Percentiles rank a stretch among this genome's conserved stretches.
phyloP scores from a whole-genome alignment of 2,329 filamentous ascomycete species.

The Spiromastix sp. region DNA sequence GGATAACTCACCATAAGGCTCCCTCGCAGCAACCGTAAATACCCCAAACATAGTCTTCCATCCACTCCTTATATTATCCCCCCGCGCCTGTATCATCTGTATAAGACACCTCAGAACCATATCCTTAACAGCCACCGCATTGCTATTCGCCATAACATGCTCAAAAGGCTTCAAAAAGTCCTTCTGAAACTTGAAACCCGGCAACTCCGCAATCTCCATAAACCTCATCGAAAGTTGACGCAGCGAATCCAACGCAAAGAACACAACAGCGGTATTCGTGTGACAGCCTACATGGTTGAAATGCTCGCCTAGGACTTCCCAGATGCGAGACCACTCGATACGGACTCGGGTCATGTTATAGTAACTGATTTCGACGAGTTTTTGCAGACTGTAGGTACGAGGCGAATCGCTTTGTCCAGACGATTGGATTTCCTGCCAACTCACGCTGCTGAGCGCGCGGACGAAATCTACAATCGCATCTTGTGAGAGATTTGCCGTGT shows the following conservation, averaged over 20 bases:
- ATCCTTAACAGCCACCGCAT: slow-evolving; percentile 86
- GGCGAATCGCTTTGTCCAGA: slow-evolving; percentile 93
- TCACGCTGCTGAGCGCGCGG: slow-evolving; percentile 82
- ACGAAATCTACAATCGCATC: slow-evolving; percentile 96
- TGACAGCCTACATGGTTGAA: slow-evolving; percentile 98
- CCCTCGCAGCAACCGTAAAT: slow-evolving; percentile 88
- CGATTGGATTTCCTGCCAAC: slow-evolving; percentile 98
- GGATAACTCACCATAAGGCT: slow-evolving; percentile 57
- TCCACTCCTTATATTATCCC: slow-evolving; percentile 92
- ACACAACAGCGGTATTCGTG: slow-evolving; percentile 91
- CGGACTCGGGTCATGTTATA: slow-evolving; percentile 99
- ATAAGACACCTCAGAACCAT: slow-evolving; percentile 93
- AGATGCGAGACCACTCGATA: slow-evolving; percentile 97
- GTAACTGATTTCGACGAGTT: slow-evolving; percentile 96
- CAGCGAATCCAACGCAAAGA: slow-evolving; percentile 91
- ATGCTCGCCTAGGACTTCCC: slow-evolving; percentile 94
- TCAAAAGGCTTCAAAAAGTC: slow-evolving; percentile 98
- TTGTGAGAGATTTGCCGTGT: slow-evolving; percentile 83
- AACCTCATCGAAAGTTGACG: slow-evolving; percentile 97
- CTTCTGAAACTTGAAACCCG: slow-evolving; percentile 99
- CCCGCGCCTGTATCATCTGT: slow-evolving; percentile 96
- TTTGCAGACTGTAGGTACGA: slow-evolving; percentile 92
- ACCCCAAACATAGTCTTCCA: slow-evolving; percentile 99
- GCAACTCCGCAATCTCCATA: slow-evolving; percentile 94
- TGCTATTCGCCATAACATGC: slow-evolving; percentile 90